These are phyloP conservation scores for Rhododendron henanense DNA, from an alignment of 148 eudicot genomes.

Conservation along the genomic window DNA sequence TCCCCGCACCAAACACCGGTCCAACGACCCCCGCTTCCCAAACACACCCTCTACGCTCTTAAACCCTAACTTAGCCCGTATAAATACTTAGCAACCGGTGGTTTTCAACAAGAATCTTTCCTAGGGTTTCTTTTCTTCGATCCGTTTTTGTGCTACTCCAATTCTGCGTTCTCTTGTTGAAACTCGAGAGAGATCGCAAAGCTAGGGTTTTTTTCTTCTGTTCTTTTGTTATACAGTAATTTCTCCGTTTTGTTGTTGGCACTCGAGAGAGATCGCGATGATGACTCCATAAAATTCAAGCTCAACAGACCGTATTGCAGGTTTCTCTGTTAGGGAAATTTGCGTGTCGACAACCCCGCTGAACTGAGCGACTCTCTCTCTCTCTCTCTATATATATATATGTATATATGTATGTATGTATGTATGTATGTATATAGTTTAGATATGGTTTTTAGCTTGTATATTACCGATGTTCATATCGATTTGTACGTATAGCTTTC, in stretches of 20 bases:
- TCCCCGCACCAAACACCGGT: neutral
- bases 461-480: neutral
- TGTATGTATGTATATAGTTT: neutral
- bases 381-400: neutral
- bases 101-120: no score
- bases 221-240: no score
- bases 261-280: conserved; percentile 33
- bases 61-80: conserved; percentile 6
- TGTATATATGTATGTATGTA: neutral
- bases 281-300: conserved; percentile 62
- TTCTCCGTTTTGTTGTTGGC: neutral
- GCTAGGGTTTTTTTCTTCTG: conserved; percentile 30
- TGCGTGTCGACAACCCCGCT: conserved; percentile 23
- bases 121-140: neutral
- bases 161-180: neutral
- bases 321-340: conserved; percentile 21
- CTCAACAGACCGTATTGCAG: conserved; percentile 87
- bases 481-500: neutral
- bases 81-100: neutral
- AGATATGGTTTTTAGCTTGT: neutral
- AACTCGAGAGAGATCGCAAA: conserved; percentile 19
- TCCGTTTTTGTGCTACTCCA: neutral
- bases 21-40: neutral
- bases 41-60: neutral
- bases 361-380: conserved; percentile 11